phyloP scores from a whole-genome alignment of 208 protist genomes.

The Balamuthia mandrillaris region DNA sequence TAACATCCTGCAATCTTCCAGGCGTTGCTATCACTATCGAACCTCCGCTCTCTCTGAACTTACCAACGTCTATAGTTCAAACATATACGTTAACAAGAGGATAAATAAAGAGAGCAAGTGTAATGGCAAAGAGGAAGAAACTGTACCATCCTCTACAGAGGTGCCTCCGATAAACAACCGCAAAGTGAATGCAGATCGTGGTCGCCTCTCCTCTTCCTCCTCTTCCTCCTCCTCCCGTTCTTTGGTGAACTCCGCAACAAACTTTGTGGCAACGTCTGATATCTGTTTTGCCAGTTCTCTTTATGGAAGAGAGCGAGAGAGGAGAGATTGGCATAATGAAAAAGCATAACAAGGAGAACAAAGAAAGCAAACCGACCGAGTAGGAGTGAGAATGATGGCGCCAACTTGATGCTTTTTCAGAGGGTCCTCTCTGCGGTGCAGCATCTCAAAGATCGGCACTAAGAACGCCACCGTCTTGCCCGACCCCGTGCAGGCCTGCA shows the following conservation, averaged over 20 bases:
- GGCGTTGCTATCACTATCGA: conserved; percentile 69
- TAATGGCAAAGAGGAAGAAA: not conserved
- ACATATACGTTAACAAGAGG: not conserved
- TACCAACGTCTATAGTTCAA: not conserved
- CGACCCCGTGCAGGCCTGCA: conserved; percentile 62
- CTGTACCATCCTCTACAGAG: conserved; percentile 27
- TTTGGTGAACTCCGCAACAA: not conserved
- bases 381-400: conserved; percentile 70
- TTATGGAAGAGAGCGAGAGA: not conserved
- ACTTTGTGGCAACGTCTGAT: conserved; percentile 36
- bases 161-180: conserved; percentile 61
- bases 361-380: conserved; percentile 32
- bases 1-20: conserved; percentile 63
- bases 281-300: conserved; percentile 69
- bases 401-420: conserved; percentile 49
- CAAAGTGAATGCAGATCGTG: not conserved
- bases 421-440: conserved; percentile 42
- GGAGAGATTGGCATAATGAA: not conserved
- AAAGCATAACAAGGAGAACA: not conserved
- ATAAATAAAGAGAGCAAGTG: not conserved
- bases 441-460: conserved; percentile 69
- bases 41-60: conserved; percentile 44
- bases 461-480: conserved; percentile 78
- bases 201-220: too few relatives aligned
- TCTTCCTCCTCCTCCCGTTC: not conserved